These are phyloP conservation scores for Aureobasidium mangrovei DNA, from an alignment of 2,329 filamentous ascomycete genomes.

Conservation along the genomic window DNA sequence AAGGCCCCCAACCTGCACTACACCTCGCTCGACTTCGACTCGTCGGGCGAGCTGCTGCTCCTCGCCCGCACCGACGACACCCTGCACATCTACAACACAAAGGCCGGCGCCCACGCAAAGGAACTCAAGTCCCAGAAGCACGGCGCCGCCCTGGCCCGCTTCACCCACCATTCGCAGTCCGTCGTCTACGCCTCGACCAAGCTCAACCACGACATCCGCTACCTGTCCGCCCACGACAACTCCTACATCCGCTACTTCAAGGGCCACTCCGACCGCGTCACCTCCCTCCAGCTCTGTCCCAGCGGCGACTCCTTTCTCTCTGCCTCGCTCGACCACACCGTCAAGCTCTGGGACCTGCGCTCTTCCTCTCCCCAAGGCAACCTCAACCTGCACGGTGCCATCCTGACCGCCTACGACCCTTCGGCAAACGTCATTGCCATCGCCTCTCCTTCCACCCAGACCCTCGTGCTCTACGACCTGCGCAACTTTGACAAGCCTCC, in stretches of 20 bases:
- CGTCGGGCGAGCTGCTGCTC: conserved; percentile 85
- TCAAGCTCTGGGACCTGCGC: conserved; percentile 80
- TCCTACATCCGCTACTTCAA: conserved; percentile 94
- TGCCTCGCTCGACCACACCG: conserved; percentile 81
- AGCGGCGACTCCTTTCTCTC: conserved; percentile 87
- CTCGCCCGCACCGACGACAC: conserved; percentile 89
- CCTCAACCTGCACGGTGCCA: conserved; percentile 70
- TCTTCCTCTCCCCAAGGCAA: conserved; percentile 73
- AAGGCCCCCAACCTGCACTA: conserved; percentile 44
- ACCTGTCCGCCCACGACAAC: conserved; percentile 88
- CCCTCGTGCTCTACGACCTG: conserved; percentile 81
- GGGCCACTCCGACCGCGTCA: conserved; percentile 79
- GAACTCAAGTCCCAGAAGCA: conserved; percentile 93
- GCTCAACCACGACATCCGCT: conserved; percentile 81
- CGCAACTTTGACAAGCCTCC: conserved; percentile 90
- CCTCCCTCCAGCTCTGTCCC: conserved; percentile 73
- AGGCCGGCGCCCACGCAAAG: conserved; percentile 83
- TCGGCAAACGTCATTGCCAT: conserved; percentile 88
- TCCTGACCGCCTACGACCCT: conserved; percentile 82
- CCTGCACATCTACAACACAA: conserved; percentile 89
- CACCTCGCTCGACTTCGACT: conserved; percentile 91
- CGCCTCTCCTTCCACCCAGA: conserved; percentile 69
- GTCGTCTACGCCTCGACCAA: conserved; percentile 96
- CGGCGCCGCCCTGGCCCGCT: conserved; percentile 85
- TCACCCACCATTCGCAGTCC: conserved; percentile 83